Percentiles rank a stretch among this genome's conserved stretches.
Evolutionary conservation across 192 early-diverging fungal species (phyloP).

Genomic region (Coemansia umbellata): DNA sequence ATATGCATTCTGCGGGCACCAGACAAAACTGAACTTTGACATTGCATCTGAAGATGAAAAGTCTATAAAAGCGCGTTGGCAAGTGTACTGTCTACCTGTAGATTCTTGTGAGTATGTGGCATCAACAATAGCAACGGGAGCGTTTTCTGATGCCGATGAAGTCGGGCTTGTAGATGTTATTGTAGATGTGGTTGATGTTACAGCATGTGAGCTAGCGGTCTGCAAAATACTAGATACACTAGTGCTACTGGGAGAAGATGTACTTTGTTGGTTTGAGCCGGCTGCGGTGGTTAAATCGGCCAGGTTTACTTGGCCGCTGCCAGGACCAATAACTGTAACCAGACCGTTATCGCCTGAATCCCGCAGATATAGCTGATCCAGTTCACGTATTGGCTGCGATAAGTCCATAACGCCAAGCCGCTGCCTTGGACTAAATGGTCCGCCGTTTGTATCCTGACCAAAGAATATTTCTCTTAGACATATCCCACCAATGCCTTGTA

Average conservation of each 20-base stretch:
- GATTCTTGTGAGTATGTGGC: conserved; percentile 18
- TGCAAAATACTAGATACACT: not conserved
- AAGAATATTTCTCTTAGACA: conserved; percentile 35
- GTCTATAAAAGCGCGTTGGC: conserved; percentile 30
- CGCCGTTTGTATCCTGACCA: conserved; percentile 20
- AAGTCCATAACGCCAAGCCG: not conserved
- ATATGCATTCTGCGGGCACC: conserved; percentile 49
- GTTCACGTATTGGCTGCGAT: not conserved
- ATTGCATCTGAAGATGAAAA: conserved; percentile 25
- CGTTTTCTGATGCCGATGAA: no score
- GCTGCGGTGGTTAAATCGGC: conserved; percentile 13
- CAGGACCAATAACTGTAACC: conserved; percentile 23
- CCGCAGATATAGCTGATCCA: conserved; percentile 8
- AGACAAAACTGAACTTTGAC: conserved; percentile 38
- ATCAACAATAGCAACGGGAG: not conserved
- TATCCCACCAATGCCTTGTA: not conserved
- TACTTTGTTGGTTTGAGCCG: not conserved
- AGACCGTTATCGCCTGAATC: conserved; percentile 9
- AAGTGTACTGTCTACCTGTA: conserved; percentile 12
- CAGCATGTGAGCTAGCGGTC: conserved; percentile 1
- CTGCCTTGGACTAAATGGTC: conserved; percentile 21
- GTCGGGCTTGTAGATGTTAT: no score
- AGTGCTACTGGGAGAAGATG: not conserved
- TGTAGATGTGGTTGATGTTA: not conserved
- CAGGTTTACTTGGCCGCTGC: conserved; percentile 27